A percentile compares a stretch with the other conserved stretches of the same genome.
These are phyloP conservation scores for Psidium guajava DNA, from an alignment of 345 rosid genomes.

Conservation along the genomic window DNA sequence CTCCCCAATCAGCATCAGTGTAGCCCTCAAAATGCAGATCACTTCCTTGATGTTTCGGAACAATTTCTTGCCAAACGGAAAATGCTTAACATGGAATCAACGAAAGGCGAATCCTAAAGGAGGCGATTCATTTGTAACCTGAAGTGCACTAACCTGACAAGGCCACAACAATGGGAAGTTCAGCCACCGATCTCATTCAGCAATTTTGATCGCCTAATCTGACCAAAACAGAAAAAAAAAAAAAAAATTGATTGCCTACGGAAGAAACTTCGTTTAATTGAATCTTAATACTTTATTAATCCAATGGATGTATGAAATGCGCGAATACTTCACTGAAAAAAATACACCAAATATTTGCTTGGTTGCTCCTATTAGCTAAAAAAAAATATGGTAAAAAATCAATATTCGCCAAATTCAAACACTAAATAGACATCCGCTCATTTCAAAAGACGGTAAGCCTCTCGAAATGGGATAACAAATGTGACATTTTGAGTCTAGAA, in stretches of 20 bases:
- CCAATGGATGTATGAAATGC: neutral
- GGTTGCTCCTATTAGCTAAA: neutral
- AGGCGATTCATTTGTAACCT: neutral
- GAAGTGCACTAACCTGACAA: slow-evolving; percentile 52
- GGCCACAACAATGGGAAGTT: slow-evolving; percentile 85
- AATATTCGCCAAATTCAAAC: neutral
- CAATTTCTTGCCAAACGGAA: neutral
- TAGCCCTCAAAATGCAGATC: too few relatives aligned
- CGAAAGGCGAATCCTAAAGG: neutral
- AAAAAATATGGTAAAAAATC: neutral
- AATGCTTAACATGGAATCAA: neutral
- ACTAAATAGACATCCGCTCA: neutral
- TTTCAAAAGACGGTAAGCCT: neutral
- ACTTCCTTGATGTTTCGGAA: neutral
- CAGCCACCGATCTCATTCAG: slow-evolving; percentile 86
- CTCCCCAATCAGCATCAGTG: too few relatives aligned
- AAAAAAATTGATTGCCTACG: neutral
- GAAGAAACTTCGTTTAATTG: too few relatives aligned
- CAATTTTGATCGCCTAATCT: neutral
- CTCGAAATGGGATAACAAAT: neutral
- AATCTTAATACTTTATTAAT: neutral
- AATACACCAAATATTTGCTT: neutral
- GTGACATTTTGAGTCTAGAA: neutral
- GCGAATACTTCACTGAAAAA: neutral
- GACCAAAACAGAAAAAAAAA: neutral